Percentiles rank a stretch among this genome's conserved stretches.
Conservation (phyloP, 208 protist species). For the Crithidia thermophila region DNA sequence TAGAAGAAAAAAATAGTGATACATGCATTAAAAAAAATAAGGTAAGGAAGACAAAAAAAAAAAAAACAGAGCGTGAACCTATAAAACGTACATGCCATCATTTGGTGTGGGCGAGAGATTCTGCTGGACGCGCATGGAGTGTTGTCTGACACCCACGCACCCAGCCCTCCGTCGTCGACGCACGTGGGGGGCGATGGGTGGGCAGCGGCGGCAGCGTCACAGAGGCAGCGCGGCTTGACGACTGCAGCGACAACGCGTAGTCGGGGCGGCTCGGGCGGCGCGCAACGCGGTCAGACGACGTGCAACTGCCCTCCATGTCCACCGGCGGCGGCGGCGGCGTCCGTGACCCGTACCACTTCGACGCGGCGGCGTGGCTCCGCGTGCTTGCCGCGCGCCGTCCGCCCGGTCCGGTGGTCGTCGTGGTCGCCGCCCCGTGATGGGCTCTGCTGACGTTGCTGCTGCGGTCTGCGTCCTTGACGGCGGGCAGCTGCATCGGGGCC, state of each 20-base stretch:
- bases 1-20: not conserved
- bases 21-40: conserved; percentile 1
- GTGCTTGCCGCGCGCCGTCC: too few species aligned
- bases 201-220: not conserved
- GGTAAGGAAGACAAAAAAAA: not conserved
- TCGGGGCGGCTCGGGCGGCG: not conserved
- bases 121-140: conserved; percentile 21
- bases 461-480: too few species aligned
- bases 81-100: not conserved
- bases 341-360: conserved; percentile 15
- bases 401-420: not conserved
- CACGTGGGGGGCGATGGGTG: not conserved
- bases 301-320: not conserved
- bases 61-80: not conserved
- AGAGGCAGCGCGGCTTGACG: not conserved
- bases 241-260: not conserved
- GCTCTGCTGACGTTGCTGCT: too few species aligned
- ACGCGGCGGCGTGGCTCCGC: too few species aligned
- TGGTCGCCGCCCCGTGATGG: not conserved
- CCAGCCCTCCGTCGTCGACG: not conserved
- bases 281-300: not conserved
- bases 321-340: not conserved
- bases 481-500: conserved; percentile 13
- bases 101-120: conserved; percentile 3
- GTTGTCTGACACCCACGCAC: conserved; percentile 22